Percentiles rank a stretch among this genome's conserved stretches.
Evolutionary conservation across 1,284 basidiomycete genomes (phyloP).

Genomic region (Chalciporus piperatoides): DNA sequence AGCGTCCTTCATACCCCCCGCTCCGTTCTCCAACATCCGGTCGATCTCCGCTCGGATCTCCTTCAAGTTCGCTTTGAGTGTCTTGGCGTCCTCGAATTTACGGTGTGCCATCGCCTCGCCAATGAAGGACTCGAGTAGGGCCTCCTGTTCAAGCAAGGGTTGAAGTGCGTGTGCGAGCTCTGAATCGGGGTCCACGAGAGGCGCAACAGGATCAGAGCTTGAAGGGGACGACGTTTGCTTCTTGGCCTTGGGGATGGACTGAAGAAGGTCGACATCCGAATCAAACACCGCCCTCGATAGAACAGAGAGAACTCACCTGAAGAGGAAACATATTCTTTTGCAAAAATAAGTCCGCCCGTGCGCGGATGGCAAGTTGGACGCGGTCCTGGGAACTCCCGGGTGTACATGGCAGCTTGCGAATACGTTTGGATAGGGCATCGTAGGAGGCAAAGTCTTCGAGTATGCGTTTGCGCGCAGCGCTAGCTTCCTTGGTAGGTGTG

Average conservation of each 20-base stretch:
- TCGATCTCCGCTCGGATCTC: slow-evolving; percentile 83
- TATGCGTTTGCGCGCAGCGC: slow-evolving; percentile 72
- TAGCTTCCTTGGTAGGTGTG: slow-evolving; percentile 63
- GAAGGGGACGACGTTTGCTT: slow-evolving; percentile 27
- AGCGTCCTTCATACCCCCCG: slow-evolving; percentile 12
- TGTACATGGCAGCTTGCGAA: slow-evolving; percentile 66
- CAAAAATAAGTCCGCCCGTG: slow-evolving; percentile 77
- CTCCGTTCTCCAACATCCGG: slow-evolving; percentile 50
- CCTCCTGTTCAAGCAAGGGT: slow-evolving; percentile 88
- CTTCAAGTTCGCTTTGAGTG: slow-evolving; percentile 65
- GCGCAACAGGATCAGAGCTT: slow-evolving; percentile 20
- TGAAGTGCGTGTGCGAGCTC: slow-evolving; percentile 71
- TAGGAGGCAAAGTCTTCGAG: slow-evolving; percentile 84
- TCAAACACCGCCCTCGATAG: background rate
- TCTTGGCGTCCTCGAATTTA: slow-evolving; percentile 88
- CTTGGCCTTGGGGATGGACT: slow-evolving; percentile 63
- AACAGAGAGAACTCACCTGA: slow-evolving; percentile 46
- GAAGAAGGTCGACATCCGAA: slow-evolving; percentile 10
- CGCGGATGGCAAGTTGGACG: slow-evolving; percentile 79
- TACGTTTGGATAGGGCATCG: slow-evolving; percentile 83
- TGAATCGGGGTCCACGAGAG: slow-evolving; percentile 58
- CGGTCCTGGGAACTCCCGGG: slow-evolving; percentile 75
- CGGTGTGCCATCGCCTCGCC: slow-evolving; percentile 79
- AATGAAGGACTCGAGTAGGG: slow-evolving; percentile 77
- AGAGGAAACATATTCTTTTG: slow-evolving; percentile 87